These are phyloP conservation scores for Phalaenopsis hybrid DNA, from an alignment of 116 monocot species.

Conservation along the genomic window DNA sequence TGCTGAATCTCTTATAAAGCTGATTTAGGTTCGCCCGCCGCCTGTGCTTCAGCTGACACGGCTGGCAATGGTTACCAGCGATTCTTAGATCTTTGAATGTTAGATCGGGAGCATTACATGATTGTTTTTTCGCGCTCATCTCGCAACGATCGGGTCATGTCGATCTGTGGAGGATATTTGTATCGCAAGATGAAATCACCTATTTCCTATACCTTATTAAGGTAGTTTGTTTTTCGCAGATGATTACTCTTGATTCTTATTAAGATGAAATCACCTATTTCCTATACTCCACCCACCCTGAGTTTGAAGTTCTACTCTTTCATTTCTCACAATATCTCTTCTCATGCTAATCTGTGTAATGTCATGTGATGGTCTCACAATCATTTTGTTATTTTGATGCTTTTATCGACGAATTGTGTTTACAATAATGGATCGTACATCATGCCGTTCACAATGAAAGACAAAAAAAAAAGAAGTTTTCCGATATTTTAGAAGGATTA, in stretches of 20 bases:
- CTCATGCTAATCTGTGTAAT: neutral
- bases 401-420: too few relatives aligned
- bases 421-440: too few relatives aligned
- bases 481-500: too few relatives aligned
- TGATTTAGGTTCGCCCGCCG: neutral
- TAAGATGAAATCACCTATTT: too few relatives aligned
- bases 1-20: too few relatives aligned
- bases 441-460: too few relatives aligned
- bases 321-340: neutral
- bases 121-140: neutral
- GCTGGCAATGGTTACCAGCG: neutral
- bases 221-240: neutral
- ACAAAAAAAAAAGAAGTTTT: too few relatives aligned
- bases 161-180: neutral
- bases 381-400: neutral
- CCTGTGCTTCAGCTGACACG: neutral
- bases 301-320: neutral
- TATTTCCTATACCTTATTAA: neutral
- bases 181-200: neutral
- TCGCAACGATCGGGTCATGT: neutral
- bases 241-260: too few relatives aligned
- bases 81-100: neutral
- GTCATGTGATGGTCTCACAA: neutral
- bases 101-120: neutral
- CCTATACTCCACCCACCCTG: neutral